Percentiles rank a stretch among this genome's conserved stretches.
These are phyloP conservation scores for Aspergillus japonicus DNA, from an alignment of 2,329 filamentous ascomycete species.

Conservation along the genomic window DNA sequence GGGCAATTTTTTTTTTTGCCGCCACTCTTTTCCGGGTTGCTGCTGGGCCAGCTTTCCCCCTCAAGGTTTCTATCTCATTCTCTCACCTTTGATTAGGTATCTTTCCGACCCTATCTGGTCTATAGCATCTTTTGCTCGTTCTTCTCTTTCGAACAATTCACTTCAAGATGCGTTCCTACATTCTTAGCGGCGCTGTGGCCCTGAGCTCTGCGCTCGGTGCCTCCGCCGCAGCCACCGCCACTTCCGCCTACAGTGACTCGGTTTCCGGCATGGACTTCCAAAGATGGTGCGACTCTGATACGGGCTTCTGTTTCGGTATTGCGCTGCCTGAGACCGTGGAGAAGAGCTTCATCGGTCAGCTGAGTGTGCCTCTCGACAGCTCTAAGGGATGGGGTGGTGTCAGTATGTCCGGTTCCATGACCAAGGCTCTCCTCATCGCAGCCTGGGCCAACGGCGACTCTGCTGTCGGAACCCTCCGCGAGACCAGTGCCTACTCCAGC, in stretches of 20 bases:
- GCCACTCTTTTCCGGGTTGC: slow-evolving; percentile 16
- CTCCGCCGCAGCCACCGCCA: slow-evolving; percentile 12
- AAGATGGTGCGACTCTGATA: slow-evolving; percentile 18
- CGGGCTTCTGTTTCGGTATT: slow-evolving; percentile 19
- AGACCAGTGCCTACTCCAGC: slow-evolving; percentile 14
- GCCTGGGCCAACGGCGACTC: slow-evolving; percentile 18
- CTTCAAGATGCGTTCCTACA: slow-evolving; percentile 15
- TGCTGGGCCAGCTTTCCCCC: slow-evolving; percentile 17
- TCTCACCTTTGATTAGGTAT: not conserved
- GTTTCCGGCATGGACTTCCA: slow-evolving; percentile 19
- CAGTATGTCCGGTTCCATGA: slow-evolving; percentile 18
- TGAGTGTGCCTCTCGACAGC: slow-evolving; percentile 16
- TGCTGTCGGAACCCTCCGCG: slow-evolving; percentile 14
- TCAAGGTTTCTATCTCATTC: slow-evolving; percentile 9
- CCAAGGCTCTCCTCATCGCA: slow-evolving; percentile 14
- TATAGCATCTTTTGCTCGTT: slow-evolving; percentile 4
- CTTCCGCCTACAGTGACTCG: slow-evolving; percentile 19
- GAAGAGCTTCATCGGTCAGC: slow-evolving; percentile 18
- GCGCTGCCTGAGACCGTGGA: slow-evolving; percentile 17
- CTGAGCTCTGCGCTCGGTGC: slow-evolving; percentile 16
- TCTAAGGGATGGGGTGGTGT: slow-evolving; percentile 22
- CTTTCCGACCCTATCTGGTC: not conserved
- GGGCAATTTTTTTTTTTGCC: slow-evolving; percentile 5
- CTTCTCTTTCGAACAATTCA: slow-evolving; percentile 7
- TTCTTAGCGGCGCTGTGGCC: slow-evolving; percentile 12